Conservation (phyloP, 2,329 filamentous ascomycete species). For the Paraphoma sp. region DNA sequence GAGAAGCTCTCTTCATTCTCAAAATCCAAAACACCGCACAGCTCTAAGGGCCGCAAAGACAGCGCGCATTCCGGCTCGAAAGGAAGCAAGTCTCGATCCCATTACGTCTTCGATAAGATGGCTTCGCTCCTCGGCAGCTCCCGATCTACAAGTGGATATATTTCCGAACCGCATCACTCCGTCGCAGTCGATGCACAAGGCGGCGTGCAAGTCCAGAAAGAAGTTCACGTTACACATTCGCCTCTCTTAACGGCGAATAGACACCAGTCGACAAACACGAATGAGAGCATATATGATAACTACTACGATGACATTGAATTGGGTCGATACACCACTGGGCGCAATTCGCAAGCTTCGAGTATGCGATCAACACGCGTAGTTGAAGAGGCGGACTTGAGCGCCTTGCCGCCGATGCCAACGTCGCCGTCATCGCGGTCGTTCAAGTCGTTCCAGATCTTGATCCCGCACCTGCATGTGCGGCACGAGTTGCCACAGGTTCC, state of each 20-base stretch:
- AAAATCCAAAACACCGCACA: conserved; percentile 3
- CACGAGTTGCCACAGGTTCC: background rate
- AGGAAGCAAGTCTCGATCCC: background rate
- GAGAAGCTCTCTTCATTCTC: conserved; percentile 23
- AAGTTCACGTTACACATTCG: conserved; percentile 17
- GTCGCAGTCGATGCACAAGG: conserved; percentile 29
- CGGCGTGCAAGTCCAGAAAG: conserved; percentile 24
- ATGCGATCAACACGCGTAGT: conserved; percentile 5
- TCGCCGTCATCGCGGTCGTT: background rate
- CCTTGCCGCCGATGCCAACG: conserved; percentile 25
- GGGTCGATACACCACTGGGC: conserved; percentile 20
- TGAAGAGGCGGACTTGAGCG: conserved; percentile 16
- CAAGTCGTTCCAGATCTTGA: background rate
- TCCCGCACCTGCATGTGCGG: background rate
- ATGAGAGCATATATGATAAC: conserved; percentile 19
- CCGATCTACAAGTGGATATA: conserved; percentile 24
- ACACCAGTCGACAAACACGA: conserved; percentile 16
- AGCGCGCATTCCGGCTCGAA: background rate
- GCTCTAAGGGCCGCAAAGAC: background rate
- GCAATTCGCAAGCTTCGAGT: conserved; percentile 15
- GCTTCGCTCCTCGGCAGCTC: conserved; percentile 9
- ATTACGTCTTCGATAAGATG: conserved; percentile 11
- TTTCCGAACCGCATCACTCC: conserved; percentile 28
- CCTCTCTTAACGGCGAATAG: conserved; percentile 1
- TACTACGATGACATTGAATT: conserved; percentile 35